Percentiles rank a stretch among this genome's conserved stretches.
Conservation (phyloP, 257 asterid genomes). For the Agastache rugosa region DNA sequence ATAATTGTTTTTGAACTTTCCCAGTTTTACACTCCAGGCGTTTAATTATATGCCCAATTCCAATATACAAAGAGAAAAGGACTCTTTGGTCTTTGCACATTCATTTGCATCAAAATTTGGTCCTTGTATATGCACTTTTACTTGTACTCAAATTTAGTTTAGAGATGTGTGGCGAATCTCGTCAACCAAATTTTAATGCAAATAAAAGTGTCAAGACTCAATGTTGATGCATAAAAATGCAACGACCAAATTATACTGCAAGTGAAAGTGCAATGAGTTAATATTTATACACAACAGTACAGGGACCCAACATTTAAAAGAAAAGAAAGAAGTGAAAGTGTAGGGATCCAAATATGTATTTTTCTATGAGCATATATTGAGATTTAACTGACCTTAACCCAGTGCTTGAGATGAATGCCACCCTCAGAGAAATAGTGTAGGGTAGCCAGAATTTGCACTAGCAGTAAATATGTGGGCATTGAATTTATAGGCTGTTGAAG, state of each 20-base stretch:
- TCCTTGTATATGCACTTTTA: neutral
- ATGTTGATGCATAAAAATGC: neutral
- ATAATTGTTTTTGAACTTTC: slow-evolving; percentile 13
- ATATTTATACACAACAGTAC: neutral
- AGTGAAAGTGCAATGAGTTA: neutral
- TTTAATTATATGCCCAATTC: slow-evolving; percentile 13
- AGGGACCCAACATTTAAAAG: neutral
- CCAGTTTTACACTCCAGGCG: slow-evolving; percentile 11
- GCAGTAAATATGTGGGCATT: slow-evolving; percentile 61
- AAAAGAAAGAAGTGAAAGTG: neutral
- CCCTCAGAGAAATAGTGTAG: slow-evolving; percentile 47
- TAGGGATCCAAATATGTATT: neutral
- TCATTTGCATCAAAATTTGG: neutral
- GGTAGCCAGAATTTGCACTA: slow-evolving; percentile 65
- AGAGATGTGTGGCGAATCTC: neutral
- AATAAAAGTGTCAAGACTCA: neutral
- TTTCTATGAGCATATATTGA: slow-evolving; percentile 2
- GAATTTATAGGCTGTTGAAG: slow-evolving; percentile 86
- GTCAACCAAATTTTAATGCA: neutral
- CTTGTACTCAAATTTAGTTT: neutral
- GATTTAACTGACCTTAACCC: slow-evolving; percentile 77
- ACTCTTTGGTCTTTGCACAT: neutral
- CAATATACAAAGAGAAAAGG: neutral
- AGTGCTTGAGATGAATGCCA: slow-evolving; percentile 52
- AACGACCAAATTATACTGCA: neutral